These are phyloP conservation scores for Tricholoma saponaceum DNA, from an alignment of 768 basidiomycete genomes.

Conservation along the genomic window DNA sequence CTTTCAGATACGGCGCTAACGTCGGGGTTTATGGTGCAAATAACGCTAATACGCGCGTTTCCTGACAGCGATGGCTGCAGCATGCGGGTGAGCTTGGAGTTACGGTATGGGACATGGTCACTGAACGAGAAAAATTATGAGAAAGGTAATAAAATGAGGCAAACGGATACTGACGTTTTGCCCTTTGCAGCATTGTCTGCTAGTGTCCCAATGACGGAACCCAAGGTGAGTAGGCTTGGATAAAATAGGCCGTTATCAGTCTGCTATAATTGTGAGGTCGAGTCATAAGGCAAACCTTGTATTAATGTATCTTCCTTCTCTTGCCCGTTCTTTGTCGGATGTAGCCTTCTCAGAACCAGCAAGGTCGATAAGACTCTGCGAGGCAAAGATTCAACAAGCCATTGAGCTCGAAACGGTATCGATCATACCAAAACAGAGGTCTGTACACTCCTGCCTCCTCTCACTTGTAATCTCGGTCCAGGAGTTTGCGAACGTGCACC, in stretches of 20 bases:
- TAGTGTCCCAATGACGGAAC: constrained; percentile 87
- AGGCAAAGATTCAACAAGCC: not conserved
- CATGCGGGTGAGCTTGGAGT: constrained; percentile 91
- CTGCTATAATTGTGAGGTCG: not conserved
- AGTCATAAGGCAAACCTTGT: constrained; percentile 47
- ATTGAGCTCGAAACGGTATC: not conserved
- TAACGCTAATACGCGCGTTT: constrained; percentile 92
- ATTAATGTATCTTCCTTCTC: constrained; percentile 97
- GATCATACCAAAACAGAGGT: constrained; percentile 64
- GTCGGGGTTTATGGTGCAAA: constrained; percentile 94
- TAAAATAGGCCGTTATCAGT: constrained; percentile 2
- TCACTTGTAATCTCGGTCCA: constrained; percentile 61
- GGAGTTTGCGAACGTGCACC: constrained; percentile 41
- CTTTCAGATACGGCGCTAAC: constrained; percentile 74
- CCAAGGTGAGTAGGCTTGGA: constrained; percentile 80
- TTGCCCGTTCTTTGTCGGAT: constrained; percentile 90
- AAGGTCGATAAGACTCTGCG: constrained; percentile 86
- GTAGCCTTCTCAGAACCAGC: constrained; percentile 97
- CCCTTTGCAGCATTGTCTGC: constrained; percentile 81
- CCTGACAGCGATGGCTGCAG: constrained; percentile 94
- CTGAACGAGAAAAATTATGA: constrained; percentile 26
- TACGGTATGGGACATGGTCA: constrained; percentile 92
- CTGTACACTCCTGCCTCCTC: constrained; percentile 77
- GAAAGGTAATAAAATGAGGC: not conserved
- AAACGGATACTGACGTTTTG: constrained; percentile 48